Conservation (phyloP, 139 green algal genomes). For the Chlorella sp. region DNA sequence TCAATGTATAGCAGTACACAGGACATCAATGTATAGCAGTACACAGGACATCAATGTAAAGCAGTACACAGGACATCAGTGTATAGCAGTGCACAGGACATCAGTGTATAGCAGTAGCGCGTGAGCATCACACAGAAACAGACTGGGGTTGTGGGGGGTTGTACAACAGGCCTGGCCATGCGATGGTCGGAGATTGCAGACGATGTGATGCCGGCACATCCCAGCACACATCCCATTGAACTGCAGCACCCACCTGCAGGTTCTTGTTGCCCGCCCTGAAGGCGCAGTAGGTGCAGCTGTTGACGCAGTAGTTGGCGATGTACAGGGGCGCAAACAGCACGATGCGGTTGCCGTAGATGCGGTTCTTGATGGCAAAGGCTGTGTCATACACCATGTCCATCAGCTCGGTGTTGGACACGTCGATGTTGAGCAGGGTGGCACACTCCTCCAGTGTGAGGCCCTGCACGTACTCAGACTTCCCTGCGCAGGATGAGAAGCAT, state of each 20-base stretch:
- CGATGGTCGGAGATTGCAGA: neutral
- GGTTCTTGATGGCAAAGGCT: constrained; percentile 57
- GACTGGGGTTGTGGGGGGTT: too few relatives aligned
- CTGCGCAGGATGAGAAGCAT: neutral
- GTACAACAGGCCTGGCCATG: too few relatives aligned
- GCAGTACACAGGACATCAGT: too few relatives aligned
- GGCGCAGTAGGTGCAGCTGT: constrained; percentile 67
- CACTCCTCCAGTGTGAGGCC: constrained; percentile 57
- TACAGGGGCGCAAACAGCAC: constrained; percentile 59
- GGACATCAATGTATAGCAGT: too few relatives aligned
- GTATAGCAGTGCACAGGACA: too few relatives aligned
- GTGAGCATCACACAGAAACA: too few relatives aligned
- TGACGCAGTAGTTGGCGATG: constrained; percentile 63
- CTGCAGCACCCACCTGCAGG: constrained; percentile 15
- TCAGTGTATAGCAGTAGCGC: too few relatives aligned
- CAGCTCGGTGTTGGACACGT: constrained; percentile 33
- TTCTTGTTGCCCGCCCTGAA: constrained; percentile 56
- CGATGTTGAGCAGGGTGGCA: constrained; percentile 63
- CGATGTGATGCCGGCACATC: neutral
- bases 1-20: too few relatives aligned
- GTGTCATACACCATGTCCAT: constrained; percentile 60
- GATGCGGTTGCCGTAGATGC: constrained; percentile 74
- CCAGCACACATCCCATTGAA: neutral
- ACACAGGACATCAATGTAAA: too few relatives aligned
- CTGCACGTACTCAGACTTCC: constrained; percentile 36